Evolutionary conservation across 176 grass and related monocot species (phyloP).

Genomic region (Melocanna baccifera): DNA sequence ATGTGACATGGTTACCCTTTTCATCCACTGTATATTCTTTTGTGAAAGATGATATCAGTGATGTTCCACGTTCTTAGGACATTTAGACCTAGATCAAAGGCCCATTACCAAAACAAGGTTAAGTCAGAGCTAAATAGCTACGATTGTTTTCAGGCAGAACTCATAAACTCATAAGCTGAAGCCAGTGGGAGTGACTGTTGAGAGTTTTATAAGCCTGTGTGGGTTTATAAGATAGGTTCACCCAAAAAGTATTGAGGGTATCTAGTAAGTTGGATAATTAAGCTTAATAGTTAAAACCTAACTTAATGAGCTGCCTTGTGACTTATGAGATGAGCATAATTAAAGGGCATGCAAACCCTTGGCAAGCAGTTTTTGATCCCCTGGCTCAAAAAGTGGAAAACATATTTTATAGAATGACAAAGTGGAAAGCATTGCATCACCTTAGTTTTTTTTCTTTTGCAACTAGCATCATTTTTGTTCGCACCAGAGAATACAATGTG

Average conservation of each 20-base stretch:
- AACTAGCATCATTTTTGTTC: neutral
- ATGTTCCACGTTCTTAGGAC: conserved; percentile 3
- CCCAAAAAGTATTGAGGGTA: neutral
- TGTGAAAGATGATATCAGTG: neutral
- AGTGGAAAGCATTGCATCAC: neutral
- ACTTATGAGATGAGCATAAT: conserved; percentile 1
- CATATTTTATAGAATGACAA: neutral
- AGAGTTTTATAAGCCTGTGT: neutral
- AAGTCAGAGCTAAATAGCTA: neutral
- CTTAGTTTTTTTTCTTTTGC: neutral
- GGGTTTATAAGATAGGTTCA: conserved; percentile 6
- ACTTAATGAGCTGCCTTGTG: neutral
- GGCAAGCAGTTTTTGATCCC: neutral
- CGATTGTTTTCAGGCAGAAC: neutral
- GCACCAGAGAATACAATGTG: neutral
- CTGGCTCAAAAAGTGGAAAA: neutral
- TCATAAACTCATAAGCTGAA: neutral
- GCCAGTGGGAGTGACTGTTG: neutral
- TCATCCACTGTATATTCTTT: neutral
- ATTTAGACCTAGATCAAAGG: neutral
- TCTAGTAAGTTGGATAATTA: neutral
- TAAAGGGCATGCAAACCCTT: neutral
- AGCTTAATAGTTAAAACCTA: neutral
- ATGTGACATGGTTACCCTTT: conserved; percentile 4
- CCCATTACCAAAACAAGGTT: neutral